Percentiles rank a stretch among this genome's conserved stretches.
These are phyloP conservation scores for Ceratobasidium sp. DNA, from an alignment of 1,284 basidiomycete species.

Conservation along the genomic window DNA sequence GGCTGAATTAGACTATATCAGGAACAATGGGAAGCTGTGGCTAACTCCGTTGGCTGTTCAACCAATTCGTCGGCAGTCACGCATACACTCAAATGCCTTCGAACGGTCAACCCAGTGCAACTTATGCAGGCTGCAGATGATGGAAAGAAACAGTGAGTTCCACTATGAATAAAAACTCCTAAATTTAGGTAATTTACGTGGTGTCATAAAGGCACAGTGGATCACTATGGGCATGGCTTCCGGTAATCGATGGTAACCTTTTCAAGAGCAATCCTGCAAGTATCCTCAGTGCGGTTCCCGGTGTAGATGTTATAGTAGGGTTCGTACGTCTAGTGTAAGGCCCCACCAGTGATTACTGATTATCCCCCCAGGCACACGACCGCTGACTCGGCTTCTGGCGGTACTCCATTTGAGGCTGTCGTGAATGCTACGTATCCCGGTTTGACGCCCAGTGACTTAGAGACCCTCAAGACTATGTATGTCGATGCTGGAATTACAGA, in stretches of 20 bases:
- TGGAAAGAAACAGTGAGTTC: constrained; percentile 45
- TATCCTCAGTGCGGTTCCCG: constrained; percentile 55
- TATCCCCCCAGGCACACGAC: constrained; percentile 15
- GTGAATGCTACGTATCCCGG: not conserved
- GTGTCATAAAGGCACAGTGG: constrained; percentile 50
- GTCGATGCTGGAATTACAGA: constrained; percentile 10
- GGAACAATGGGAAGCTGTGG: not conserved
- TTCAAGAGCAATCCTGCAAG: constrained; percentile 58
- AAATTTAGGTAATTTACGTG: too few species aligned
- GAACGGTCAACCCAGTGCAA: constrained; percentile 49
- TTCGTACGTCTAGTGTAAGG: constrained; percentile 48
- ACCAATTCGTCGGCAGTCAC: constrained; percentile 1
- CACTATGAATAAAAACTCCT: too few species aligned
- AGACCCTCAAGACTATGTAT: constrained; percentile 10
- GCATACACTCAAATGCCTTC: constrained; percentile 35
- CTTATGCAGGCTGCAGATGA: constrained; percentile 58
- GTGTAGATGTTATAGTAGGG: constrained; percentile 64
- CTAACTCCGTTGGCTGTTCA: constrained; percentile 4
- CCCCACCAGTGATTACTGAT: not conserved
- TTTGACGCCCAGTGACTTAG: not conserved
- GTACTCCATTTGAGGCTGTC: not conserved
- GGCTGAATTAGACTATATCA: not conserved
- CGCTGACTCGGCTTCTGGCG: constrained; percentile 4
- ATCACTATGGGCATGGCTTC: constrained; percentile 47
- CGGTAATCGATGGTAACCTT: constrained; percentile 59